Conservation (phyloP, 108 stramenopile species). For the Nitzschia sp. region DNA sequence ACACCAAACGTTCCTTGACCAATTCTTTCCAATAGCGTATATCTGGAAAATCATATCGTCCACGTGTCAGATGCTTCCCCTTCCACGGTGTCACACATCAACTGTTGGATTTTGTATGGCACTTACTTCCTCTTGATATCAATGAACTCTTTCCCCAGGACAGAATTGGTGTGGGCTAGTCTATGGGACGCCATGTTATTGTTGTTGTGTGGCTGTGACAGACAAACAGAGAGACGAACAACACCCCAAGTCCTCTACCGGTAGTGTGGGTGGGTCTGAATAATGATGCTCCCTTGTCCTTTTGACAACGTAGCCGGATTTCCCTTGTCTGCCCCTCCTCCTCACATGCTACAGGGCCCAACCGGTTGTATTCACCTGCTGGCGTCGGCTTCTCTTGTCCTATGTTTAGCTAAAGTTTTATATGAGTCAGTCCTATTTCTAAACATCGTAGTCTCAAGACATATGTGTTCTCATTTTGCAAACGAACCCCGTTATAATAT, state of each 20-base stretch:
- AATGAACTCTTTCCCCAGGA: background rate
- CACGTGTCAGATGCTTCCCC: background rate
- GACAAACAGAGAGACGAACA: background rate
- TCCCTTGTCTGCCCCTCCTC: too few relatives aligned
- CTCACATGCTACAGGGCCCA: too few relatives aligned
- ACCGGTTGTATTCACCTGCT: too few relatives aligned
- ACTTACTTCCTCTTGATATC: conserved; percentile 4
- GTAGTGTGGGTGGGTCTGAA: background rate
- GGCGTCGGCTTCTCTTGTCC: too few relatives aligned
- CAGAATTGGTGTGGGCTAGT: background rate
- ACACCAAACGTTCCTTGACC: conserved; percentile 33
- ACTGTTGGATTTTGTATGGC: background rate
- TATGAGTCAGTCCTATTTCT: too few relatives aligned
- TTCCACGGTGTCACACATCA: too few relatives aligned
- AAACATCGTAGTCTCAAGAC: too few relatives aligned
- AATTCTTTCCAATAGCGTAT: conserved; percentile 11
- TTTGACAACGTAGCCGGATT: too few relatives aligned
- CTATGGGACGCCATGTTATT: background rate
- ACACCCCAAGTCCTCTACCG: background rate
- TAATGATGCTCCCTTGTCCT: too few relatives aligned
- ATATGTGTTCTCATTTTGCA: too few relatives aligned
- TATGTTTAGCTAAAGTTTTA: too few relatives aligned
- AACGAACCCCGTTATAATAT: too few relatives aligned
- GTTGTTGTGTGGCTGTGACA: background rate
- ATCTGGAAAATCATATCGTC: conserved; percentile 1